A percentile compares a stretch with the other conserved stretches of the same genome.
Conservation (phyloP, 495 filamentous ascomycete genomes). For the Cryomyces antarcticus region DNA sequence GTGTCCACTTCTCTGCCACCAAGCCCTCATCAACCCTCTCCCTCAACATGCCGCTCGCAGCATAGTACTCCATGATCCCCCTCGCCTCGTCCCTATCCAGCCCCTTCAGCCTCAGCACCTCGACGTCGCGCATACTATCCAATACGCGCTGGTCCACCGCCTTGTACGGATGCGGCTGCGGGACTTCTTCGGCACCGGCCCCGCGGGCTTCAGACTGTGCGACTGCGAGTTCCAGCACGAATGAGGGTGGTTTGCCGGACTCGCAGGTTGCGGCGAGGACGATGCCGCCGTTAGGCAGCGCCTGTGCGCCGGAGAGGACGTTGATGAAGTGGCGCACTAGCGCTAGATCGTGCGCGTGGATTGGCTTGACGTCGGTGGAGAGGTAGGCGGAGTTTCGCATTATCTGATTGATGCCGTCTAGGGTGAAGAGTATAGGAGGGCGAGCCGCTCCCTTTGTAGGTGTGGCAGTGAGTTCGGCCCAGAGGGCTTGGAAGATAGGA, state of each 20-base stretch:
- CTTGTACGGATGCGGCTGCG: slow-evolving; percentile 39
- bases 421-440: slow-evolving; percentile 56
- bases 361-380: slow-evolving; percentile 37
- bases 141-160: slow-evolving; percentile 47
- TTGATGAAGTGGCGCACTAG: slow-evolving; percentile 58
- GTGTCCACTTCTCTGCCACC: slow-evolving; percentile 68
- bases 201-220: slow-evolving; percentile 4
- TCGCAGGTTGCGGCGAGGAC: slow-evolving; percentile 52
- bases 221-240: slow-evolving; percentile 40
- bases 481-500: slow-evolving; percentile 63
- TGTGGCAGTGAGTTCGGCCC: slow-evolving; percentile 45
- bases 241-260: slow-evolving; percentile 39
- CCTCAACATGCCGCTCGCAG: slow-evolving; percentile 60
- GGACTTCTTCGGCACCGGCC: slow-evolving; percentile 21
- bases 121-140: slow-evolving; percentile 22
- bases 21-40: slow-evolving; percentile 44
- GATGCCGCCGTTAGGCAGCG: slow-evolving; percentile 57
- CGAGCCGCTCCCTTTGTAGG: slow-evolving; percentile 25
- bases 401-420: slow-evolving; percentile 64
- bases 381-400: slow-evolving; percentile 60
- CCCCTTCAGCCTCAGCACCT: slow-evolving; percentile 29
- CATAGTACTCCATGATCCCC: slow-evolving; percentile 82
- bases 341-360: slow-evolving; percentile 75
- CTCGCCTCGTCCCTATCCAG: slow-evolving; percentile 58
- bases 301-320: slow-evolving; percentile 34